Conservation (phyloP, 2,329 filamentous ascomycete species). For the Aspergillus costaricaensis region DNA sequence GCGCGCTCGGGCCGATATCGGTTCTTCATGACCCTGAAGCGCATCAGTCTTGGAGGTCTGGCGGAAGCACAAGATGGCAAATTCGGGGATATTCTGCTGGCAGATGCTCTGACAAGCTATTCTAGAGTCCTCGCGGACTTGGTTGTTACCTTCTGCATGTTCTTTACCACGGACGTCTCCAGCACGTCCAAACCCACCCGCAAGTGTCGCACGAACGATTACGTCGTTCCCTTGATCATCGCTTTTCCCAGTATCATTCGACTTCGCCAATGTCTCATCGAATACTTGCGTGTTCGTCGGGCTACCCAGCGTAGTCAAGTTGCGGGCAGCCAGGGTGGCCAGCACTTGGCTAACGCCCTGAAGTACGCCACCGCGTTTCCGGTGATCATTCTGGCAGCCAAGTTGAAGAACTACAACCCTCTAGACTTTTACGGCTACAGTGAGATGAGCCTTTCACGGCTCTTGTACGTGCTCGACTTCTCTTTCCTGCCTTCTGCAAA, state of each 20-base stretch:
- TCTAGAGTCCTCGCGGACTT: slow-evolving; percentile 88
- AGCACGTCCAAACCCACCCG: slow-evolving; percentile 81
- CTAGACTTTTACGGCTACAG: slow-evolving; percentile 53
- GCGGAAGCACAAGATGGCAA: slow-evolving; percentile 86
- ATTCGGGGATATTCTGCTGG: slow-evolving; percentile 90
- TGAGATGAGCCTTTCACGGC: slow-evolving; percentile 56
- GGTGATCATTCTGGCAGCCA: slow-evolving; percentile 76
- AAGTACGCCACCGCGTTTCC: slow-evolving; percentile 96
- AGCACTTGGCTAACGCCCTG: slow-evolving; percentile 87
- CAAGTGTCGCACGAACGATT: slow-evolving; percentile 69
- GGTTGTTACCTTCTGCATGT: slow-evolving; percentile 90
- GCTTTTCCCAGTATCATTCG: slow-evolving; percentile 82
- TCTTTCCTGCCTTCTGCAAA: too few relatives aligned
- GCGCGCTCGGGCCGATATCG: slow-evolving; percentile 72
- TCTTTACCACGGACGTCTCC: slow-evolving; percentile 68
- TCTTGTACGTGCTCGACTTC: slow-evolving; percentile 49
- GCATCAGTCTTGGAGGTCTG: slow-evolving; percentile 80
- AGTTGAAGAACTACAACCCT: slow-evolving; percentile 66
- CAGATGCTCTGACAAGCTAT: slow-evolving; percentile 93
- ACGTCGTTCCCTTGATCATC: slow-evolving; percentile 82
- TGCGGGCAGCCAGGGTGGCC: slow-evolving; percentile 82
- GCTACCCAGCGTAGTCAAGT: slow-evolving; percentile 52
- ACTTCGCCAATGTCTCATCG: slow-evolving; percentile 86
- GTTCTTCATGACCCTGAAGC: slow-evolving; percentile 72
- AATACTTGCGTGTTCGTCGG: slow-evolving; percentile 72